Evolutionary conservation across 2,329 filamentous ascomycete species (phyloP).

Genomic region (Thermothelomyces thermophilus): DNA sequence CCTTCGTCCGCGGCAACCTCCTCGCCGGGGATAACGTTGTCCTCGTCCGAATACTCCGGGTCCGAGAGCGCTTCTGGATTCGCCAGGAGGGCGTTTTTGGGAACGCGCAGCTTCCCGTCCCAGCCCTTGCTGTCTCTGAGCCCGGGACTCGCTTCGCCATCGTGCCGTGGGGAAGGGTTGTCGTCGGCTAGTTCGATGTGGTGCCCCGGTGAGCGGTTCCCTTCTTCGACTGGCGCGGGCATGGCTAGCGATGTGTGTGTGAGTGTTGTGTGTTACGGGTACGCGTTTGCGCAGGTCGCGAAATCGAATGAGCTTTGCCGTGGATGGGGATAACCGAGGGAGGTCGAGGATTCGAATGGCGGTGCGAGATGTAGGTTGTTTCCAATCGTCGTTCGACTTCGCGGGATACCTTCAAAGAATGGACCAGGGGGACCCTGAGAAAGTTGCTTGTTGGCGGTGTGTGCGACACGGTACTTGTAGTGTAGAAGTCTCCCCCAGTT

Average conservation of each 20-base stretch:
- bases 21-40: slow-evolving; percentile 62
- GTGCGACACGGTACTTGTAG: too few relatives aligned
- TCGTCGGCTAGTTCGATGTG: slow-evolving; percentile 47
- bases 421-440: too few relatives aligned
- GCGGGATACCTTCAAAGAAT: too few relatives aligned
- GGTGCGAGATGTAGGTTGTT: too few relatives aligned
- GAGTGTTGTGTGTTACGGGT: too few relatives aligned
- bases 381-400: too few relatives aligned
- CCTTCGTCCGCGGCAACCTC: slow-evolving; percentile 78
- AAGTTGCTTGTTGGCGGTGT: too few relatives aligned
- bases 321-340: too few relatives aligned
- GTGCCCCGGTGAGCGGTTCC: slow-evolving; percentile 31
- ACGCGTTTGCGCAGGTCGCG: too few relatives aligned
- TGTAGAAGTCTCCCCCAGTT: too few relatives aligned
- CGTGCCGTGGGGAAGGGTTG: slow-evolving; percentile 32
- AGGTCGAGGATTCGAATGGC: too few relatives aligned
- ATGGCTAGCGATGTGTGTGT: slow-evolving; percentile 28
- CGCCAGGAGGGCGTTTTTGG: slow-evolving; percentile 59
- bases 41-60: slow-evolving; percentile 72
- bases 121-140: slow-evolving; percentile 62
- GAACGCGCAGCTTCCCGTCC: slow-evolving; percentile 76
- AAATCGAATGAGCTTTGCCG: too few relatives aligned
- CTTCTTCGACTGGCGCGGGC: slow-evolving; percentile 35
- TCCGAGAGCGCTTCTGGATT: slow-evolving; percentile 82
- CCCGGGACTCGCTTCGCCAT: slow-evolving; percentile 40